Conservation (phyloP, 805 yeast species). For the Tetrapisispora fleetii region DNA sequence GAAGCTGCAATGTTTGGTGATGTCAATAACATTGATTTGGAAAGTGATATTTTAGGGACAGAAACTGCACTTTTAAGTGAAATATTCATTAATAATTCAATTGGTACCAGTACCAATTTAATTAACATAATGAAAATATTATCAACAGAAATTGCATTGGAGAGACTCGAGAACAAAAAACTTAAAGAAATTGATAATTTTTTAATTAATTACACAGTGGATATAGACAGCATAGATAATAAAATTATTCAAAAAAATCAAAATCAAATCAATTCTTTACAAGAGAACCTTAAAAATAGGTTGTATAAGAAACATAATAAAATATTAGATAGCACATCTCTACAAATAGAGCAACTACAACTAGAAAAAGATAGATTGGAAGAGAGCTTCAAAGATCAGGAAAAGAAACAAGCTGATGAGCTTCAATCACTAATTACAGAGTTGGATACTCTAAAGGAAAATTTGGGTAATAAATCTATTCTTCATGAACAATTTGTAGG, state of each 20-base stretch:
- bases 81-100: conserved; percentile 43
- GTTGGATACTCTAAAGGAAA: conserved; percentile 14
- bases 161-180: conserved; percentile 46
- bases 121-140: conserved; percentile 44
- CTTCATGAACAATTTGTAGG: conserved; percentile 6
- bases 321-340: conserved; percentile 4
- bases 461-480: conserved; percentile 12
- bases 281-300: conserved; percentile 8
- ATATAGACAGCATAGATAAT: conserved; percentile 9
- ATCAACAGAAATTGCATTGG: conserved; percentile 41
- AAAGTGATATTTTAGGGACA: conserved; percentile 37
- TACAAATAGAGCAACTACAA: conserved; percentile 5
- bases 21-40: conserved; percentile 34
- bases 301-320: conserved; percentile 9
- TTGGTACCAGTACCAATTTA: conserved; percentile 43
- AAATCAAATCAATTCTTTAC: conserved; percentile 8
- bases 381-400: conserved; percentile 1
- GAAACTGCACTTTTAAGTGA: conserved; percentile 39
- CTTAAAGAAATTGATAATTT: conserved; percentile 44
- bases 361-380: conserved; percentile 4
- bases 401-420: conserved; percentile 5
- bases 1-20: conserved; percentile 52
- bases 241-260: conserved; percentile 11
- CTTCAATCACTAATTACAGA: conserved; percentile 9
- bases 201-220: conserved; percentile 35